Base-by-base conservation (phyloP, 2,329 filamentous ascomycete species). In the Fusarium protoensiforme region DNA sequence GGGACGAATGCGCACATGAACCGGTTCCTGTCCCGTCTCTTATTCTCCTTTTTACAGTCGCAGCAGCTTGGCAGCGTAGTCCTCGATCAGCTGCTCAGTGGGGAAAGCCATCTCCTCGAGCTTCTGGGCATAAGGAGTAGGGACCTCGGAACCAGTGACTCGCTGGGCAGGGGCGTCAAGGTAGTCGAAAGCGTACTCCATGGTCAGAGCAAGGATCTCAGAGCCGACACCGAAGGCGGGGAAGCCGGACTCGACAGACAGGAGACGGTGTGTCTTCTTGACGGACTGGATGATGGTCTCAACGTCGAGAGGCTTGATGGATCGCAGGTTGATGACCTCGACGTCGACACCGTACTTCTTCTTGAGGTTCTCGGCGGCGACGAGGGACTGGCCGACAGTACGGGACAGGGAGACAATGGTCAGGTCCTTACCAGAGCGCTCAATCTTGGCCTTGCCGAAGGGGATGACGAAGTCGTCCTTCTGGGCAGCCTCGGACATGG, bases 181-280 rank as follows among this genome's bases (percentile, higher is more conserved):
- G 87, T 97, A 98, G 87, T 99, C 96, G 82, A 98, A 99, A 73
- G 91, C 95, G 84, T 98, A 99, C 87, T 99, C 96, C 93, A 97
- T 97, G 73, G 94, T 92, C 69, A 98, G 88, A 68, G 96, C 96
- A 73, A 99, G 90, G 79, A 99, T 95, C 87, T 99, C 96, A 66
- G 96, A 90, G 68, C 92, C 90, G 77, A 99, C 94, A 83, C 96
- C 96, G 82, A 95, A 99, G 80, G 94, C 94, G 73, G 96, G 96
- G 91, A 95, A 99, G 75, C 96, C 96, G 65, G 95, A 98, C 86
- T 98, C 96, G 77, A 99, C 94, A 46, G 91, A 92, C 83, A 99
- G 89, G 72, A 99, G 91, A 80, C 93, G 93, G 83, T 94, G 93
- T 20, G 96, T 99, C 92, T 99, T 99, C 93, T 99, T 98, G 83